Percentiles rank a stretch among this genome's conserved stretches.
These are phyloP conservation scores for Oxytropis ochrocephala DNA, from an alignment of 306 rosid species.

Conservation along the genomic window DNA sequence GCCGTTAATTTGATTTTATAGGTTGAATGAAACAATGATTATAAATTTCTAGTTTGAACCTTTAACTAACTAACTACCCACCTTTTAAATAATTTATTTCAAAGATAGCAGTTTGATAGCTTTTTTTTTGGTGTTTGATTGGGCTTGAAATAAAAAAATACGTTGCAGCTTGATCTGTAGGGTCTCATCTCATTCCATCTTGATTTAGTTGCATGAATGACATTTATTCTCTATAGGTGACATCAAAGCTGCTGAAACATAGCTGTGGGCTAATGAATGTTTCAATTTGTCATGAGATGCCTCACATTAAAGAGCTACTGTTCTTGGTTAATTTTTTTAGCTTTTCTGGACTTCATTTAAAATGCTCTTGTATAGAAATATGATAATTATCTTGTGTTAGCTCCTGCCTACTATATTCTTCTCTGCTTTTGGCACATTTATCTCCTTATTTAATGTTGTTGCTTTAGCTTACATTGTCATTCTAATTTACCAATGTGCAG, in stretches of 20 bases:
- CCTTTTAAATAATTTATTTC: background rate
- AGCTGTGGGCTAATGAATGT: background rate
- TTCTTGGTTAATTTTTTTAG: background rate
- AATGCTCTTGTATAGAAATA: background rate
- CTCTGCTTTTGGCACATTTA: constrained; percentile 4
- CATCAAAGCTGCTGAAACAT: background rate
- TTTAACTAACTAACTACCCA: background rate
- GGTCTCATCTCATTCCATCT: background rate
- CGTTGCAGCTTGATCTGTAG: background rate
- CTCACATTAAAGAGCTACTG: background rate
- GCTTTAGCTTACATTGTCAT: background rate
- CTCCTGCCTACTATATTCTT: background rate
- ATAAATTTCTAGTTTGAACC: background rate
- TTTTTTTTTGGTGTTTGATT: background rate
- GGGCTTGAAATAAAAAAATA: background rate
- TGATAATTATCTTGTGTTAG: background rate
- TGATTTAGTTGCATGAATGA: background rate
- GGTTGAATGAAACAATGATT: background rate
- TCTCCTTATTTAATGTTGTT: background rate
- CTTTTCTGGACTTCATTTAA: background rate
- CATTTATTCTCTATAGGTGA: background rate
- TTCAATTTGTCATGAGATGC: background rate
- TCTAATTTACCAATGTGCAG: constrained; percentile 28
- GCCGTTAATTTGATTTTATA: background rate
- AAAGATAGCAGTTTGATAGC: background rate